Evolutionary conservation across 768 basidiomycete genomes (phyloP), one percentile per base, ranked within the genome.

Genomic region (Amanita muscaria): DNA sequence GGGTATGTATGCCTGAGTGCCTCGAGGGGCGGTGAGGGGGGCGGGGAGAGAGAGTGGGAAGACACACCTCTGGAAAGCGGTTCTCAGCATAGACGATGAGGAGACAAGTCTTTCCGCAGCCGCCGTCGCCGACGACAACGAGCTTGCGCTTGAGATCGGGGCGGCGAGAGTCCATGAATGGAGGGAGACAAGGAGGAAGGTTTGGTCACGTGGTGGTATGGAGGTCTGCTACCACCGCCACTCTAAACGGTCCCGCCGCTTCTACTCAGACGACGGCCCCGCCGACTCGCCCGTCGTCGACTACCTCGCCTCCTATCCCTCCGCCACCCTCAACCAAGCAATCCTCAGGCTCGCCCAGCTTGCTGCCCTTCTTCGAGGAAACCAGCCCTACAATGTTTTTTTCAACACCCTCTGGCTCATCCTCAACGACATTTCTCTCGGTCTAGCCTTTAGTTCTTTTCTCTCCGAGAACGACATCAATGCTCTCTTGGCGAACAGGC

Each of bases 21-120:
- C 44, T 53, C 53, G 53, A 51, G 46, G 51, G 46, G 16, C 31
- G 40, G 44, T 34, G 50, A 23, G 42, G 38, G 5, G 33, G 23
- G 21, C 19, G 37, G 16, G 25, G 29, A 37, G 24, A 15, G 16
- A 16, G 14, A 35, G 19, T 7, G 46, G 22, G 32, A 16, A 27
- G 40, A 54, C 63, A 59, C 67, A 93, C 90, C 76, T 94, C 92
- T 34, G 92, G 91, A 58, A 94, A 96, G 31, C 91, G 78, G 61
- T 94, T 96, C 65, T 94, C 89, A 18, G 92, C 91, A 59, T 96
- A 96, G 29, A 93, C 91, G 56, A 96, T 96, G 55, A 96, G 78
- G 48, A 94, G 73, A 74, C 92, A 94, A 37, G 92, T 96, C 78
- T 94, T 89, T 57, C 86, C 87, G 59, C 87, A 88, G 48, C 86